These are phyloP conservation scores for Ceratobasidium sp. DNA, from an alignment of 1,284 basidiomycete species.

Conservation along the genomic window DNA sequence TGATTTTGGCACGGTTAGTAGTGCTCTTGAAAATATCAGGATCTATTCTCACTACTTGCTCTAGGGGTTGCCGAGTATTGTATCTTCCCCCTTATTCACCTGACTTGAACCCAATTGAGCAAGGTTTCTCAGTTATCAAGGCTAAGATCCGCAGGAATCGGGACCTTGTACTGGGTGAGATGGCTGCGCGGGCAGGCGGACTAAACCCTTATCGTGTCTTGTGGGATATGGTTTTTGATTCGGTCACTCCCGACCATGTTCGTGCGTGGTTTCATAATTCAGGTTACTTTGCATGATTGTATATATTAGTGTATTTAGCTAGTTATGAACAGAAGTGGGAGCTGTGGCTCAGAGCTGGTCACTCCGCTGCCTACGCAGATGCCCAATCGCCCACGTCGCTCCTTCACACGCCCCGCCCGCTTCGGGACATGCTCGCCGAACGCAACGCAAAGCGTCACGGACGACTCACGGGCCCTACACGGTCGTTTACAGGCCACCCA, in stretches of 20 bases:
- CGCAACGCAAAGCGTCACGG: no score
- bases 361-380: no score
- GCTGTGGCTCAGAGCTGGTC: no score
- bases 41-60: neutral
- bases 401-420: no score
- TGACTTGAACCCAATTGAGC: constrained; percentile 45
- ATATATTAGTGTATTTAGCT: no score
- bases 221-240: constrained; percentile 5
- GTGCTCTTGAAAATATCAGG: neutral
- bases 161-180: neutral
- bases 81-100: constrained; percentile 46
- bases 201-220: neutral
- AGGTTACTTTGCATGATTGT: constrained; percentile 13
- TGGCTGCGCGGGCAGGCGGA: neutral
- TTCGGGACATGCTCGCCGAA: no score
- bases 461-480: no score
- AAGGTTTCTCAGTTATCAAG: constrained; percentile 44
- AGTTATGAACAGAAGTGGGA: no score
- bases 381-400: no score
- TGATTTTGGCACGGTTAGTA: constrained; percentile 31
- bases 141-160: constrained; percentile 23
- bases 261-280: constrained; percentile 39
- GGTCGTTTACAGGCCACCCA: no score
- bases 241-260: neutral
- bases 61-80: constrained; percentile 42